Evolutionary conservation across 2,329 filamentous ascomycete species (phyloP), one percentile per base, ranked within the genome.

Genomic region (Arthrobotrys sinensis): DNA sequence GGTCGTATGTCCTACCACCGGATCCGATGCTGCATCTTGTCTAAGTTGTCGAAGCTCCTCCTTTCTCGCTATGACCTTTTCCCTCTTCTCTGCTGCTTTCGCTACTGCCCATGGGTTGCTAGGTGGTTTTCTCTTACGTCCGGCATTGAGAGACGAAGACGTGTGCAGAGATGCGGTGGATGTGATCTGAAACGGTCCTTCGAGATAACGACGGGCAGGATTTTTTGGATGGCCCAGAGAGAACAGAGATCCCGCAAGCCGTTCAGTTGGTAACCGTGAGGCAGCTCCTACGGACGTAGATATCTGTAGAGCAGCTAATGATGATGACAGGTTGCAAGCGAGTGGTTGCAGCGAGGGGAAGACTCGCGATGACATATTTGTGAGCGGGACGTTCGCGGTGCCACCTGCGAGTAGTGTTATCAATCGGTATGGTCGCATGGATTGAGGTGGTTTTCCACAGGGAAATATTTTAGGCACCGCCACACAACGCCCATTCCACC

Each of bases 1-100:
- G 14, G 96, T 97, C 43, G 88, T 85, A 76, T 91, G 87, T 83
- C 95, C 96, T 81, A 91, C 89, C 80, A 99, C 87, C 0, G 94
- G 92, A 84, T 96, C 89, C 63, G 95, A 95, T 80, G 91, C 87
- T 53, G 87, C 87, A 55, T 87, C 87, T 75, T 89, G 87, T 76
- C 93, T 90, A 83, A 90, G 87, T 80, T 89, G 86, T 77, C 89
- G 85, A 69, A 98, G 88, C 80, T 90, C 90, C 79, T 89, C 87
- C 82, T 91, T 93, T 64, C 93, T 90, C 82, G 91, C 89, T n/a
- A 16, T 77, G 21, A 77, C 73, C 34, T 66, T 77, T 32, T 63
- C 73, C 16, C 73, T 50, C 34, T 77, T 77, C 14, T 77, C 73
- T 1, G 73, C 73, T 16, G 73, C 73, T 38, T 77, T 77, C 1